Base-by-base conservation (phyloP, 768 basidiomycete species). In the Termitomyces sp. region DNA sequence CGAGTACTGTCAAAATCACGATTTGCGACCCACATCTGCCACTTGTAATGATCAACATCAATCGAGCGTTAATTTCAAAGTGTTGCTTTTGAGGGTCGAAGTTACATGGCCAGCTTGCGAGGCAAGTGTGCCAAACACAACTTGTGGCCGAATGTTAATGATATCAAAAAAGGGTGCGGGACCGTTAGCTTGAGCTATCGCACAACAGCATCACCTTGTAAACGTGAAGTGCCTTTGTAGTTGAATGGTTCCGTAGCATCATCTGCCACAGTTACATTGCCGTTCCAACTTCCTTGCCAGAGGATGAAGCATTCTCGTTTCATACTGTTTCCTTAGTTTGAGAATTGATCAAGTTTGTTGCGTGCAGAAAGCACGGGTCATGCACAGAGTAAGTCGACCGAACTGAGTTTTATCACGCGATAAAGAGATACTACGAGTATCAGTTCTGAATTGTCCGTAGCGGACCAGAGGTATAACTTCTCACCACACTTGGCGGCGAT, bases 1-100 rank as follows among this genome's bases (percentile, higher is more conserved):
- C 47, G 9, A 6, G 22, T 26, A 2, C 24, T 46, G 13, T 20
- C 1, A 30, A 2, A 36, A 36, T 36, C 5, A 36, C 35, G 10
- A 14, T 10, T 36, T 14, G 36, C 14, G 4, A 20, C 20, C 64
- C 70, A 83, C 75, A 81, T 70, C 66, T 82, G 64, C n/a, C 82
- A 82, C 60, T 74, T 76, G 65, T 79, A 85, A 58, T 79, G 80
- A 7, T 71, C 67, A n/a, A 82, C 80, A n/a, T 81, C 67, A 6
- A 78, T 80, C 30, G 70, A 64, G 58, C 78, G 77, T 63, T 84
- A 82, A 30, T 70, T 78, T 58, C 75, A 65, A 46, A 85, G 35
- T 68, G 54, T 81, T 77, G 42, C 71, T 73, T 12, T 72, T 71
- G 30, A 81, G 68, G 4, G 74, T 74, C 72, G 63, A 77, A 80